Evolutionary conservation across 257 asterid species (phyloP).

Genomic region (Marsdenia floribunda): DNA sequence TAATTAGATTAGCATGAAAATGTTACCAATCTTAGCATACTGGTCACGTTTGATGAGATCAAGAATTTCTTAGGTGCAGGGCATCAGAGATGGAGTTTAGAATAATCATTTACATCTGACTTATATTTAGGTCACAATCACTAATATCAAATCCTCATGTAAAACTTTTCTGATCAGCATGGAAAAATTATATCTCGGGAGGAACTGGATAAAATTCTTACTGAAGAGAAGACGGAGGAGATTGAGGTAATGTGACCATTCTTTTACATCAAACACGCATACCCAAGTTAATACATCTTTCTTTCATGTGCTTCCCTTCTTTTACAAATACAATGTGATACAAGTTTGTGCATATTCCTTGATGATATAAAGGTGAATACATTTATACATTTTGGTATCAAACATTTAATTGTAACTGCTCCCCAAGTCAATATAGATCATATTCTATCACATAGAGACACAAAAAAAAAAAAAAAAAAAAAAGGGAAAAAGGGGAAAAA

Average conservation of each 20-base stretch:
- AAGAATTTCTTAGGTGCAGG: neutral
- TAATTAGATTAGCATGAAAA: conserved; percentile 1
- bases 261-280: neutral
- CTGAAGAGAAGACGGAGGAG: conserved; percentile 70
- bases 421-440: neutral
- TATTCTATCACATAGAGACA: neutral
- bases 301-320: neutral
- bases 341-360: neutral
- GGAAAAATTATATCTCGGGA: conserved; percentile 72
- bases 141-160: conserved; percentile 1
- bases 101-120: neutral
- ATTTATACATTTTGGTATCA: neutral
- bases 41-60: neutral
- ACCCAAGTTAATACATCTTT: neutral
- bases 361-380: neutral
- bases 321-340: neutral
- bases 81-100: neutral
- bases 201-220: conserved; percentile 57
- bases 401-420: neutral
- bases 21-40: neutral
- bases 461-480: neutral
- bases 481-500: neutral
- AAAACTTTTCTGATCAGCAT: conserved; percentile 44
- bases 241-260: conserved; percentile 50
- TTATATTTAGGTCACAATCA: neutral